These are phyloP conservation scores for Boletus huronensis DNA, from an alignment of 768 basidiomycete genomes.

Conservation along the genomic window DNA sequence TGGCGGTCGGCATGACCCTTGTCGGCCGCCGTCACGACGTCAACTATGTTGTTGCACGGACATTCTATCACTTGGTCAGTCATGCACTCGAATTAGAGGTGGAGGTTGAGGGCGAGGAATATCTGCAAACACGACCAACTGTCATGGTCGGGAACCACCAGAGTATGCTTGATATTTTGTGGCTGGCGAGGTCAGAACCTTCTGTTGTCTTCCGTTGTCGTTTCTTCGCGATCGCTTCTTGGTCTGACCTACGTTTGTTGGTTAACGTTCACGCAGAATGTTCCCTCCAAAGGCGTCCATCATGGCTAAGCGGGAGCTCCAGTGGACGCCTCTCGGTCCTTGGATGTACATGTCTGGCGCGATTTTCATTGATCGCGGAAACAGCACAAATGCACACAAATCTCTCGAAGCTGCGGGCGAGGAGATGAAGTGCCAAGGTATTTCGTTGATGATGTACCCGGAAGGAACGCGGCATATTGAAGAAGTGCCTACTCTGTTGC, in stretches of 20 bases:
- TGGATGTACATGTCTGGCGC: conserved; percentile 89
- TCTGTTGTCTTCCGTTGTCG: conserved; percentile 14
- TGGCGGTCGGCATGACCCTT: conserved; percentile 62
- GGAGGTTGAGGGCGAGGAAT: conserved; percentile 83
- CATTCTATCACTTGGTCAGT: conserved; percentile 71
- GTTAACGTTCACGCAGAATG: conserved; percentile 44
- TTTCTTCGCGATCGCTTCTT: conserved; percentile 4
- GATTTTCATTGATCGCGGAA: conserved; percentile 88
- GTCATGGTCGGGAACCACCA: conserved; percentile 90
- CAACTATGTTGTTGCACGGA: conserved; percentile 78
- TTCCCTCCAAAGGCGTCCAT: conserved; percentile 83
- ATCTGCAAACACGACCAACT: conserved; percentile 66
- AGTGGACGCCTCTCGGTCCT: conserved; percentile 84
- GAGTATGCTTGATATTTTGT: conserved; percentile 85
- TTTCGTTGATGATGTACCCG: conserved; percentile 92
- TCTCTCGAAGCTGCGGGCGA: conserved; percentile 77
- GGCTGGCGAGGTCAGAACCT: conserved; percentile 65
- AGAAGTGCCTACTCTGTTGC: conserved; percentile 62
- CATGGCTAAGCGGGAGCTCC: conserved; percentile 89
- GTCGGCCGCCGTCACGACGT: conserved; percentile 72
- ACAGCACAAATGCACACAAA: conserved; percentile 66
- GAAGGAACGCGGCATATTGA: conserved; percentile 88
- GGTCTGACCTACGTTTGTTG: conserved; percentile 2
- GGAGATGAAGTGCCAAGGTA: conserved; percentile 63
- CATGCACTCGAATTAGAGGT: conserved; percentile 63